Conservation (phyloP, 2,329 filamentous ascomycete species). For the Aspergillus viridinutans region DNA sequence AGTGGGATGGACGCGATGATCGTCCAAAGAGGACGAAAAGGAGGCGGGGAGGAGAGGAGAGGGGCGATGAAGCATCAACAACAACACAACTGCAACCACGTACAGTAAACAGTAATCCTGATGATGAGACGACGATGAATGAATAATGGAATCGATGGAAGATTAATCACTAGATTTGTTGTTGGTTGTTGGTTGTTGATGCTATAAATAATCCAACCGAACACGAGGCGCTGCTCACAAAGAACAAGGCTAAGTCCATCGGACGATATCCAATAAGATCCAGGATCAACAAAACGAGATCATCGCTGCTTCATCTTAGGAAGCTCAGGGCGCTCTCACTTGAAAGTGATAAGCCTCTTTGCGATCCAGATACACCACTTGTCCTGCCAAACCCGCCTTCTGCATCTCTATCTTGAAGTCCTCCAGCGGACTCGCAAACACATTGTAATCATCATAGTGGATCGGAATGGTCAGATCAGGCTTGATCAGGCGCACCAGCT, state of each 20-base stretch:
- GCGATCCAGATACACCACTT: slow-evolving; percentile 59
- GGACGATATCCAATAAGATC: not conserved
- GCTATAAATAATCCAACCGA: not conserved
- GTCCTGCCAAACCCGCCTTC: slow-evolving; percentile 47
- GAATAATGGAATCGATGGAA: not conserved
- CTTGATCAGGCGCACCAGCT: slow-evolving; percentile 57
- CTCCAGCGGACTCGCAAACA: slow-evolving; percentile 55
- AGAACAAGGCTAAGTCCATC: not conserved
- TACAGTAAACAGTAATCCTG: not conserved
- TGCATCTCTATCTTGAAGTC: slow-evolving; percentile 58
- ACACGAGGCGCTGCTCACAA: not conserved
- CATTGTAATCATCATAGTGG: slow-evolving; percentile 62
- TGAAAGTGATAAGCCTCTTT: slow-evolving; percentile 55
- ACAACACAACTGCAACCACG: not conserved
- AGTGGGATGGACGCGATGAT: not conserved
- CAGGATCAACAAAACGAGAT: not conserved
- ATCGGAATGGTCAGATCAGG: slow-evolving; percentile 61
- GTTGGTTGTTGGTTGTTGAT: not conserved
- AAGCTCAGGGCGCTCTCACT: slow-evolving; percentile 28
- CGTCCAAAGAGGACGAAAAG: not conserved
- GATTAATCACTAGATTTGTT: not conserved
- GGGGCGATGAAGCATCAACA: slow-evolving; percentile 1
- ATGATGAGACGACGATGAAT: not conserved
- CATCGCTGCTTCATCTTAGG: not conserved
- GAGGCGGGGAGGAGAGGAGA: not conserved